phyloP scores from a whole-genome alignment of 2,329 filamentous ascomycete species.

The Macroventuria anomochaeta region DNA sequence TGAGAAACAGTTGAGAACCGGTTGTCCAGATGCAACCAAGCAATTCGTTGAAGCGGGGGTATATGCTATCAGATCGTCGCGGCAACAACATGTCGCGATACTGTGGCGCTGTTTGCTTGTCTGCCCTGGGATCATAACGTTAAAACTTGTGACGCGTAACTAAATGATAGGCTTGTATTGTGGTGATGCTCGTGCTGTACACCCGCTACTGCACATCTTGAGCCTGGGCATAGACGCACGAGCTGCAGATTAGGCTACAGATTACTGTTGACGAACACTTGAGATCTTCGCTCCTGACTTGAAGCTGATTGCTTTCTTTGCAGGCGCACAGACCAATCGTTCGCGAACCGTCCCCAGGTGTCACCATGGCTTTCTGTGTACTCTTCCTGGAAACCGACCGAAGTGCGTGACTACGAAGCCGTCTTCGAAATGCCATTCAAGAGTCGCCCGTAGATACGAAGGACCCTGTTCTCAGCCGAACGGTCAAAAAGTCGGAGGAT shows the following conservation, averaged over 20 bases:
- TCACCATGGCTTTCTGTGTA: slow-evolving; percentile 39
- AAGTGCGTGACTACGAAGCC: slow-evolving; percentile 29
- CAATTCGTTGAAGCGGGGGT: slow-evolving; percentile 18
- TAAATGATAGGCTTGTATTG: slow-evolving; percentile 29
- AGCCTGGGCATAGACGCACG: slow-evolving; percentile 28
- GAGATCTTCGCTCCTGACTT: slow-evolving; percentile 17
- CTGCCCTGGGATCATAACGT: slow-evolving; percentile 31
- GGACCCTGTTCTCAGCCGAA: neutral
- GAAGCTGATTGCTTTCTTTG: slow-evolving; percentile 31
- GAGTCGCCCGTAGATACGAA: neutral
- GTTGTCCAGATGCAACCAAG: slow-evolving; percentile 20
- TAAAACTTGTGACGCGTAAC: slow-evolving; percentile 28
- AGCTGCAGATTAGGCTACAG: slow-evolving; percentile 5
- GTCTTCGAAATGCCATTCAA: slow-evolving; percentile 24
- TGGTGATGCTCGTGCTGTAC: slow-evolving; percentile 43
- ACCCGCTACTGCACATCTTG: slow-evolving; percentile 18
- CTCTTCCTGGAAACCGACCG: slow-evolving; percentile 31
- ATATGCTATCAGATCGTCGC: slow-evolving; percentile 38
- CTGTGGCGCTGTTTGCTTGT: slow-evolving; percentile 43
- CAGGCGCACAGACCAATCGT: slow-evolving; percentile 45
- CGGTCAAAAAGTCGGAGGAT: neutral
- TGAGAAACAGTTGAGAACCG: slow-evolving; percentile 18
- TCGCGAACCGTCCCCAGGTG: slow-evolving; percentile 38
- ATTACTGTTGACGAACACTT: slow-evolving; percentile 25
- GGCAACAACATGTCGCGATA: slow-evolving; percentile 41